These are phyloP conservation scores for Fraxinus quadrangulata DNA, from an alignment of 257 asterid genomes.

Conservation along the genomic window DNA sequence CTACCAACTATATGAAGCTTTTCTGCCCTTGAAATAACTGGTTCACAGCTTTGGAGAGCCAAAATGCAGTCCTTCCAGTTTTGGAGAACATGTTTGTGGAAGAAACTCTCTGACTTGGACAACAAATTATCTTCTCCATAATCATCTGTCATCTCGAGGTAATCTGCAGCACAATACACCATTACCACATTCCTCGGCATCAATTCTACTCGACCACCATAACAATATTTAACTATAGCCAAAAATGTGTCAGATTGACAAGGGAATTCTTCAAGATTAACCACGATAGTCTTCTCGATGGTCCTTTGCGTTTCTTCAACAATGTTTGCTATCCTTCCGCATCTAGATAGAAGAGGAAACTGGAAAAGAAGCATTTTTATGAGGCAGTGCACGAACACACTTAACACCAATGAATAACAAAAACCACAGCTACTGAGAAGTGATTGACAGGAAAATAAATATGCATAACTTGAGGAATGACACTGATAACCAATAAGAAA, in stretches of 20 bases:
- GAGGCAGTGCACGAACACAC: conserved; percentile 29
- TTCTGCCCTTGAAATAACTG: conserved; percentile 65
- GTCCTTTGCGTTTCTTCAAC: conserved; percentile 54
- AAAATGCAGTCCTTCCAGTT: conserved; percentile 89
- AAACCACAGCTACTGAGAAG: conserved; percentile 15
- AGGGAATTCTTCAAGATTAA: conserved; percentile 67
- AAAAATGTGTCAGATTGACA: conserved; percentile 77
- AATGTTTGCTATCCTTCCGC: conserved; percentile 69
- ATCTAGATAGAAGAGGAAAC: conserved; percentile 91
- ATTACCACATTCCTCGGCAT: conserved; percentile 73
- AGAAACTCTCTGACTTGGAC: conserved; percentile 64
- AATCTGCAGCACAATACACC: conserved; percentile 82
- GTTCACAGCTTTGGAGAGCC: conserved; percentile 86
- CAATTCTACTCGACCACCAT: conserved; percentile 62
- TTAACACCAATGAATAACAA: conserved; percentile 18
- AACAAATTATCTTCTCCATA: conserved; percentile 81
- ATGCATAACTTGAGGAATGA: background rate
- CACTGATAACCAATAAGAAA: background rate
- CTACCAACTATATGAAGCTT: conserved; percentile 66
- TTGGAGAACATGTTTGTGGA: conserved; percentile 61
- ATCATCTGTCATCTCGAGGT: conserved; percentile 77
- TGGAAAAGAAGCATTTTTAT: conserved; percentile 38
- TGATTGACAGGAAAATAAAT: conserved; percentile 1
- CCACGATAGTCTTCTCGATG: conserved; percentile 28
- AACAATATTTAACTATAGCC: conserved; percentile 69